Conservation (phyloP, 2,329 filamentous ascomycete genomes). For the Diaporthe longicolla region DNA sequence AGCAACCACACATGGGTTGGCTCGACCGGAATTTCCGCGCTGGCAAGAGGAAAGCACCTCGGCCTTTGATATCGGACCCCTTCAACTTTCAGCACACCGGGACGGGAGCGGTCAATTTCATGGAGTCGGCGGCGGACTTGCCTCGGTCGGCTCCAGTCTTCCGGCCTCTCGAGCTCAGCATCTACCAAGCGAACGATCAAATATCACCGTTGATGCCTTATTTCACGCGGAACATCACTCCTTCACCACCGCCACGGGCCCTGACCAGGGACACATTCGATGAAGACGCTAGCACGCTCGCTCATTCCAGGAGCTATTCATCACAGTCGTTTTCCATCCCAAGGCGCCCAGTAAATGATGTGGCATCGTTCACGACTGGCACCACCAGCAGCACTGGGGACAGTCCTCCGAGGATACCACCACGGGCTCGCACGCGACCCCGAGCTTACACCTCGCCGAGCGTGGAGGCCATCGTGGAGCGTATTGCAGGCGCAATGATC, state of each 20-base stretch:
- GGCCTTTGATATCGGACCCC: conserved; percentile 71
- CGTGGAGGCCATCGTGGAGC: conserved; percentile 66
- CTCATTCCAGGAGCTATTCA: conserved; percentile 63
- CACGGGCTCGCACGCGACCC: conserved; percentile 58
- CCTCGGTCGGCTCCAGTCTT: conserved; percentile 58
- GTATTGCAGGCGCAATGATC: conserved; percentile 69
- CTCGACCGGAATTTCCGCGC: conserved; percentile 40
- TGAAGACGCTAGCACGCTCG: conserved; percentile 53
- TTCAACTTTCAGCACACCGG: conserved; percentile 73
- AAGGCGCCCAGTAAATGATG: conserved; percentile 57
- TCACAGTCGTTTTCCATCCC: conserved; percentile 70
- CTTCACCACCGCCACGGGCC: conserved; percentile 58
- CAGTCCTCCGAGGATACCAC: conserved; percentile 59
- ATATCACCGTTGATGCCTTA: conserved; percentile 71
- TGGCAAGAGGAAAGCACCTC: conserved; percentile 54
- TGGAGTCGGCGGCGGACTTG: conserved; percentile 48
- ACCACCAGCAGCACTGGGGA: conserved; percentile 49
- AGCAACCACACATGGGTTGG: conserved; percentile 38
- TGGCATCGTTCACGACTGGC: conserved; percentile 47
- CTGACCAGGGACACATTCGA: conserved; percentile 51
- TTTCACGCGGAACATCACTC: conserved; percentile 57
- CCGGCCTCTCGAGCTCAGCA: conserved; percentile 70
- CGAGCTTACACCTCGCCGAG: conserved; percentile 60
- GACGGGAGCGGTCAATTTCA: conserved; percentile 60
- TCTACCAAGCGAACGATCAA: conserved; percentile 61